Evolutionary conservation across 2,329 filamentous ascomycete species (phyloP), one percentile per base, ranked within the genome.

Genomic region (Coniochaeta hoffmannii): DNA sequence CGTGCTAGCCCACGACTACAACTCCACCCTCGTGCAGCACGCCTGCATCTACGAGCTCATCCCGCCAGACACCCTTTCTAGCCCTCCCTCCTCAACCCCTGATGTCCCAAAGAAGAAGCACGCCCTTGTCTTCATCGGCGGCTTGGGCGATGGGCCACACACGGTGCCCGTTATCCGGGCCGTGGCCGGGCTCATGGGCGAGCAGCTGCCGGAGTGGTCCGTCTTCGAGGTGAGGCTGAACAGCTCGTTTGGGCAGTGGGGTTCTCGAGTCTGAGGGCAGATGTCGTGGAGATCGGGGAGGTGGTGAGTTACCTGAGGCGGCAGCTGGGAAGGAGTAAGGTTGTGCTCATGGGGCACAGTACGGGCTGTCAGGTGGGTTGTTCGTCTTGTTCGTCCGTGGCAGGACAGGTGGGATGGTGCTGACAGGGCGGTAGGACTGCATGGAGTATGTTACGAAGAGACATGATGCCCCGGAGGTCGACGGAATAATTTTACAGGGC

Each of bases 401-500:
- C 15, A 7, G 36, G 36, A n/a, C 8, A 15, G n/a, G 36, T 41
- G 41, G n/a, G n/a, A 24, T 17, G 26, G 17, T 17, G 17, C 24
- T 50, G 17, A 62, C 56, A 22, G 17, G 15, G 6, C 17, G 2
- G 15, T 38, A 83, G 79, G 81, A 83, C 62, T 81, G 76, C 58
- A 77, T 83, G 68, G 77, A 79, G 60, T 84, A 83, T 55, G 72
- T 72, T 19, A 68, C 75, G 54, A 73, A 73, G 24, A 65, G 66
- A 51, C 63, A 75, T 34, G 64, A 64, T 6, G 69, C 71, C 38
- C 71, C 80, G 12, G 79, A 82, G 0, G 72, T 96, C 1, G 83
- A 94, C 57, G 91, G 87, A 34, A 85, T 85, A 51, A 87, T 96
- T 46, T 72, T 96, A 55, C 91, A 96, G 68, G 90, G 87, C 0